Evolutionary conservation across 805 yeast genomes (phyloP).

Genomic region (Kuraishia ogatae): DNA sequence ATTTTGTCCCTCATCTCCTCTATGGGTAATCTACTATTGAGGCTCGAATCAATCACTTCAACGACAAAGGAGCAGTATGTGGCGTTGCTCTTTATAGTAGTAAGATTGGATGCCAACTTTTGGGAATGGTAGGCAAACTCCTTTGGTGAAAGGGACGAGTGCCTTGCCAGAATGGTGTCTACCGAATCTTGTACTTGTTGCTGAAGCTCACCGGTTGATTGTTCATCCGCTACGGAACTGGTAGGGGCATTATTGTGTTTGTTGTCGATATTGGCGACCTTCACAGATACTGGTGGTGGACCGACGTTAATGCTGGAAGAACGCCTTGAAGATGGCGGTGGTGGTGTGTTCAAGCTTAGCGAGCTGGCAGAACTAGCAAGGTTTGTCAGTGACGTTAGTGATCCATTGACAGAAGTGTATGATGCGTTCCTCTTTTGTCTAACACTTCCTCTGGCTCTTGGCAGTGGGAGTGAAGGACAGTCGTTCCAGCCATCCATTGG

Average conservation of each 20-base stretch:
- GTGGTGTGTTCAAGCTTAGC: constrained; percentile 1
- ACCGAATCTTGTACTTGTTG: constrained; percentile 7
- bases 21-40: constrained; percentile 8
- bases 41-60: neutral
- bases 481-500: constrained; percentile 49
- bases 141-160: constrained; percentile 26
- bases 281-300: neutral
- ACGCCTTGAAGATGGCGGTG: constrained; percentile 2
- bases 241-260: neutral
- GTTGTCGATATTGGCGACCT: neutral
- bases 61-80: neutral
- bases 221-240: neutral
- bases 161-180: constrained; percentile 14
- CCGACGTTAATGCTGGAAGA: constrained; percentile 3
- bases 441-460: neutral
- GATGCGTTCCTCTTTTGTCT: neutral
- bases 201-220: neutral
- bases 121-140: constrained; percentile 34
- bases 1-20: constrained; percentile 13
- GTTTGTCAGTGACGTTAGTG: neutral
- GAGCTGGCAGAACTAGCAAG: neutral
- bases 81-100: neutral
- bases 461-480: constrained; percentile 25
- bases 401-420: neutral
- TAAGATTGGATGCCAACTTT: constrained; percentile 20